Evolutionary conservation across 495 filamentous ascomycete genomes (phyloP), one percentile per base, ranked within the genome.

Genomic region (Annulohypoxylon moriforme): DNA sequence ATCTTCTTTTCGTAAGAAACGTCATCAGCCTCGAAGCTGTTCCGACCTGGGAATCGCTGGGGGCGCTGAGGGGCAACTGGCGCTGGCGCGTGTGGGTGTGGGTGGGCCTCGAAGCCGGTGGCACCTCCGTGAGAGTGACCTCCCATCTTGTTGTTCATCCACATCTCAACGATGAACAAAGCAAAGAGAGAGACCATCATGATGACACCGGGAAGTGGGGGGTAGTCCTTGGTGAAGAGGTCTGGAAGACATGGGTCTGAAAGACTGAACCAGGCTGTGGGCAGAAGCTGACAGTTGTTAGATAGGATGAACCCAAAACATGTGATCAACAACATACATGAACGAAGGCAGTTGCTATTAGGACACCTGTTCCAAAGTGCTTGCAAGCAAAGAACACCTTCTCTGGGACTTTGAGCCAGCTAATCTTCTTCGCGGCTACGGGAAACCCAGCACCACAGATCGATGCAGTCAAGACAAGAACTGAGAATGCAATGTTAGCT

Each of bases 291-390:
- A 61, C 57, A 18, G 9, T 16, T 42, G 25, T 68, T 58, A 71
- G 67, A 56, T 66, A 9, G 29, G 16, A 44, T 47, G 34, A 42
- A 9, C 6, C 20, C 24, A 14, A 18, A 34, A 14, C 11, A n/a
- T 50, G n/a, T 18, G 3, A 18, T 31, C 49, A 47, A 36, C n/a
- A 29, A 63, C 84, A 77, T 78, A 91, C 88, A 79, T 92, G 90
- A 20, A 92, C 83, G 63, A 91, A 92, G 9, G 89, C 89, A 1
- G 90, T 92, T 22, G 90, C 88, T 53, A 92, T 79, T 52, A 92
- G 85, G 31, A 92, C 87, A 22, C 90, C 90, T 6, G 90, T 91
- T 53, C 90, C 90, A 67, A 92, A 92, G 67, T 92, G 89, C 68
- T 85, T 85, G 73, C 83, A 84, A 59, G 82, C 77, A 70, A 87